Percentiles rank a stretch among this genome's conserved stretches.
Conservation (phyloP, 2,329 filamentous ascomycete genomes). For the Fusarium ramigenum region DNA sequence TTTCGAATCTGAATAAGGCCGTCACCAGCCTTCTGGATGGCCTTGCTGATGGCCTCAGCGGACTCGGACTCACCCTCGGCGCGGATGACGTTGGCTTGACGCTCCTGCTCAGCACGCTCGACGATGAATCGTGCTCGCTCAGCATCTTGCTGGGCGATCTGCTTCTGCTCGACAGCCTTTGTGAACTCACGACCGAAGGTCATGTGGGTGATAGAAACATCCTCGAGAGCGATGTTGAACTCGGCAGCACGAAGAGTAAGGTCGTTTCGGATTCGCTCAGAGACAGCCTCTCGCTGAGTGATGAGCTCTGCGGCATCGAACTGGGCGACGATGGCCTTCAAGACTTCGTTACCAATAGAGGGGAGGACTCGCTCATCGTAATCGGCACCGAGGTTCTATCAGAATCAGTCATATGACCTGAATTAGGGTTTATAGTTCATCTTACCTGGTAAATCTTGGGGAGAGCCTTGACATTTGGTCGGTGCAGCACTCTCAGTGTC, state of each 20-base stretch:
- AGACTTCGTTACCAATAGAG: slow-evolving; percentile 98
- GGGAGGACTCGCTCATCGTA: slow-evolving; percentile 99
- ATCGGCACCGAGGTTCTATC: slow-evolving; percentile 92
- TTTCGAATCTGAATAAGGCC: slow-evolving; percentile 95
- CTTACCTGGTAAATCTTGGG: slow-evolving; percentile 98
- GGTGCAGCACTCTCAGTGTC: slow-evolving; percentile 92
- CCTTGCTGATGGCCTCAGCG: slow-evolving; percentile 93
- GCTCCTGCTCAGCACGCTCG: slow-evolving; percentile 97
- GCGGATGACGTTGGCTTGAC: slow-evolving; percentile 97
- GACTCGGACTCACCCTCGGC: slow-evolving; percentile 98
- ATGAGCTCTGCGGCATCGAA: slow-evolving; percentile 99
- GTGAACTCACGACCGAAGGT: slow-evolving; percentile 99
- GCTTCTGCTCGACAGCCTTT: slow-evolving; percentile 98
- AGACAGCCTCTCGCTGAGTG: slow-evolving; percentile 97
- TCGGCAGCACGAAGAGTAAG: slow-evolving; percentile 91
- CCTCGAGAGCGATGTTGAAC: slow-evolving; percentile 99
- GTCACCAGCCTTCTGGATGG: slow-evolving; percentile 91
- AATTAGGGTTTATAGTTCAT: neutral
- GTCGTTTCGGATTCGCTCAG: slow-evolving; percentile 91
- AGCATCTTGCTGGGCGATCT: slow-evolving; percentile 99
- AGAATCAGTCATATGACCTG: slow-evolving; percentile 14
- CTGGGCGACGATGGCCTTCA: slow-evolving; percentile 98
- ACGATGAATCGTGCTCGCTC: slow-evolving; percentile 98
- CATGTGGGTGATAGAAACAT: slow-evolving; percentile 99
- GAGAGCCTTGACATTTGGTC: slow-evolving; percentile 89